Evolutionary conservation across 139 green algal species (phyloP).

Genomic region (Gonium pectorale): DNA sequence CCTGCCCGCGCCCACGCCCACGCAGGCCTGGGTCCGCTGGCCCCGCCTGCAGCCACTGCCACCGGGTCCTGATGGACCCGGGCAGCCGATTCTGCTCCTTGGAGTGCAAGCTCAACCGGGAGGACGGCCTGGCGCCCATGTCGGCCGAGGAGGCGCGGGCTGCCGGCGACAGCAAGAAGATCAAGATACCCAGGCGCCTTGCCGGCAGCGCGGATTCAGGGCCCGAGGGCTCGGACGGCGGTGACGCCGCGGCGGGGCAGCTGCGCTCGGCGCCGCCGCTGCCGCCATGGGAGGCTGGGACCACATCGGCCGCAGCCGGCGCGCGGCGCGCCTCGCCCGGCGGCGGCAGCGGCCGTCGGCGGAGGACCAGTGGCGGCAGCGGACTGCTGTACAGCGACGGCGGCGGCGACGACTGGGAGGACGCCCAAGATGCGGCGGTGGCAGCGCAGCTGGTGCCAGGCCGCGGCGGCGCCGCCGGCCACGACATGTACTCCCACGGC

Average conservation of each 20-base stretch:
- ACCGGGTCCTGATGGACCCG: constrained; percentile 28
- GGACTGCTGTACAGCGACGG: neutral
- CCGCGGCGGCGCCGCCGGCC: no score
- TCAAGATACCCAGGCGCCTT: constrained; percentile 19
- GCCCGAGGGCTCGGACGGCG: neutral
- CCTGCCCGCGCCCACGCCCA: neutral
- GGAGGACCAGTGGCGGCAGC: neutral
- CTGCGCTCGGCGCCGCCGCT: neutral
- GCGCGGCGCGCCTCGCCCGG: neutral
- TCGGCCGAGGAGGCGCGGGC: neutral
- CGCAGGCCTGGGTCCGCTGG: neutral
- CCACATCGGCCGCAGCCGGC: neutral
- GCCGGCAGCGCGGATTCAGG: neutral
- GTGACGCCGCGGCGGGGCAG: neutral
- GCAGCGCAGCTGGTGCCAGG: neutral
- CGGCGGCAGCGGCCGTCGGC: neutral
- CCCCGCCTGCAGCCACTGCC: constrained; percentile 4
- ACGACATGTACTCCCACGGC: no score
- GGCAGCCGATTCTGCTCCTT: constrained; percentile 24
- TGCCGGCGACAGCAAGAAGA: neutral
- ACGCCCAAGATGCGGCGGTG: neutral
- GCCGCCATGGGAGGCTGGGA: neutral
- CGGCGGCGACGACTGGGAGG: neutral
- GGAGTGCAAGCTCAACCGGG: constrained; percentile 35
- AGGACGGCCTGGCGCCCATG: constrained; percentile 1